phyloP scores from a whole-genome alignment of 129 eudicot genomes.

The Flaveria sonorensis region DNA sequence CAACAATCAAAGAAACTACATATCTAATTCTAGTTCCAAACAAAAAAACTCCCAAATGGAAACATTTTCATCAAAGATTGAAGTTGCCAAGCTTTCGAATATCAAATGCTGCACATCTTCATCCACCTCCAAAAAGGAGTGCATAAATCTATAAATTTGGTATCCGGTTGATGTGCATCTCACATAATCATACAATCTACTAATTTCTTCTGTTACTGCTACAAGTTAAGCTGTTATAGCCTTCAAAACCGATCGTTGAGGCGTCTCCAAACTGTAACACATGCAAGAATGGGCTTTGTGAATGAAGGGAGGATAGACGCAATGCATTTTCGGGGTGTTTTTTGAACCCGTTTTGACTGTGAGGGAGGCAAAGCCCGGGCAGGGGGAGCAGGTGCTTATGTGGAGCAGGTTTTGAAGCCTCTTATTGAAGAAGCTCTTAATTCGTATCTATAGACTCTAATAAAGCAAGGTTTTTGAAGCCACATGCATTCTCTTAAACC shows the following conservation, averaged over 20 bases:
- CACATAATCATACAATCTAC: conserved; percentile 22
- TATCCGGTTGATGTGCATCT: neutral
- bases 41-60: neutral
- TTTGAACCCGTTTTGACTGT: too few relatives aligned
- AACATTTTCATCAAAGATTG: conserved; percentile 20
- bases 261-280: conserved; percentile 72
- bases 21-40: conserved; percentile 31
- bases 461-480: too few relatives aligned
- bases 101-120: conserved; percentile 8
- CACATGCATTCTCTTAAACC: too few relatives aligned
- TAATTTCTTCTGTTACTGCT: conserved; percentile 28
- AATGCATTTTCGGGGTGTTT: too few relatives aligned
- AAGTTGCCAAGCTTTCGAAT: conserved; percentile 14
- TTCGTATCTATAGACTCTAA: too few relatives aligned
- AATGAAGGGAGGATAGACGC: too few relatives aligned
- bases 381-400: too few relatives aligned
- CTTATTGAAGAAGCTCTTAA: too few relatives aligned
- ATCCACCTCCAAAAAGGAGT: conserved; percentile 6
- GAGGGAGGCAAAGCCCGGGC: too few relatives aligned
- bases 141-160: neutral
- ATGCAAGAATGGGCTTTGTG: conserved; percentile 42
- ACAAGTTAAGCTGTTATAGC: conserved; percentile 47
- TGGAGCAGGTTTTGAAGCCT: too few relatives aligned
- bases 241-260: conserved; percentile 69
- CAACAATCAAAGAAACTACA: neutral